Evolutionary conservation across 2,329 filamentous ascomycete species (phyloP), one percentile per base, ranked within the genome.

Genomic region (Epichloe amarillans): DNA sequence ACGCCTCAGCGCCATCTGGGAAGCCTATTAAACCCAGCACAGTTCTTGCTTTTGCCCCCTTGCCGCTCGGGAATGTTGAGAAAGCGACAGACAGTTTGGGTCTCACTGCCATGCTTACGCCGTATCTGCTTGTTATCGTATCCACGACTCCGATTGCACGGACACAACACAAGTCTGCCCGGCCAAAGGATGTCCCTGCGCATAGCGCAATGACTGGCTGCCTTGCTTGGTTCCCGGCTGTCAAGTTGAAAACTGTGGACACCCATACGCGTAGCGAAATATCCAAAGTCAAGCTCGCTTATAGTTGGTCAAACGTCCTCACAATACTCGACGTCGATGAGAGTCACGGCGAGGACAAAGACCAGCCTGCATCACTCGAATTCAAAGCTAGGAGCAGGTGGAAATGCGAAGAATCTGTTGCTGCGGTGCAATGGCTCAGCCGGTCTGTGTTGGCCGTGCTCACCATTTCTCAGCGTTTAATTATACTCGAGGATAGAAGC

Each of bases 271-370:
- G 80, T 5, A 84, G 82, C 59, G 78, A 82, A 7, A 75, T 83
- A 10, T 90, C 87, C 17, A 84, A 83, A 61, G 86, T 84, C 38
- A 97, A 98, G 66, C 76, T 98, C 17, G 91, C 88, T 0, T 98
- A 98, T 69, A 96, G 90, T 66, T 98, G 93, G 93, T 97, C 93
- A 2, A 97, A 97, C 61, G 82, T 97, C n/a, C 71, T 98, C 56
- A 97, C 90, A 0, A 83, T 98, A 5, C 71, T 98, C 23, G 93
- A 98, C 56, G 81, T 97, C 11, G 83, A 91, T 48, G 85, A 93
- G 58, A 72, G 83, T 12, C 75, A 76, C 19, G 68, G 76, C 0
- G 77, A 81, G 14, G 82, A 88, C 57, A 82, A 80, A 55, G 85
- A 91, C 57, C 89, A 88, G 60, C 87, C 86, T 3, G 79, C 88